phyloP scores from a whole-genome alignment of 2,329 filamentous ascomycete genomes.

The Neopestalotiopsis sp. region DNA sequence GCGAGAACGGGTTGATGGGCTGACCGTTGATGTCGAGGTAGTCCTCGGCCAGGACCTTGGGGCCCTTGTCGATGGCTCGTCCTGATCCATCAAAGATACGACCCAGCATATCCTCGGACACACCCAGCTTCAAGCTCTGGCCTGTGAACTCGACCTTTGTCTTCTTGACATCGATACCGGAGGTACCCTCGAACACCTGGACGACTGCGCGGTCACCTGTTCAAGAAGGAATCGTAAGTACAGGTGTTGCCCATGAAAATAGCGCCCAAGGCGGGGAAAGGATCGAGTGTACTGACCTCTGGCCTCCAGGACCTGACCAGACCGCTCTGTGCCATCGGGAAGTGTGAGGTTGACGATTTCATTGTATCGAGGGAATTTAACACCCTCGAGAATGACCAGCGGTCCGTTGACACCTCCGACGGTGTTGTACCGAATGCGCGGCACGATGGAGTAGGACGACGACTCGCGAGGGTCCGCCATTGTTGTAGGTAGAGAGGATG shows the following conservation, averaged over 20 bases:
- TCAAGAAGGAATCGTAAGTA: constrained; percentile 30
- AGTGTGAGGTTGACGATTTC: constrained; percentile 97
- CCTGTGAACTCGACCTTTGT: constrained; percentile 98
- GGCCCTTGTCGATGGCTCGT: constrained; percentile 97
- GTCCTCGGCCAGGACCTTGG: constrained; percentile 96
- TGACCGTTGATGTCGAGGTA: constrained; percentile 99
- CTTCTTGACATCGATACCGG: constrained; percentile 99
- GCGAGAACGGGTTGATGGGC: constrained; percentile 97
- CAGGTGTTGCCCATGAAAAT: neutral
- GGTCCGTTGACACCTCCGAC: constrained; percentile 98
- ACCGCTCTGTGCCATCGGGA: constrained; percentile 91
- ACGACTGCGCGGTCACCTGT: constrained; percentile 91
- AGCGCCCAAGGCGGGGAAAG: neutral
- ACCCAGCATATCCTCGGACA: constrained; percentile 99
- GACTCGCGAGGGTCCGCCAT: constrained; percentile 65
- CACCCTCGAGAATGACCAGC: constrained; percentile 96
- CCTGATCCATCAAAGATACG: constrained; percentile 99
- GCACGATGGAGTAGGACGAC: constrained; percentile 64
- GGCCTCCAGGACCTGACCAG: constrained; percentile 95
- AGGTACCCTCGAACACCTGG: constrained; percentile 97
- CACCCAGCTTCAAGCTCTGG: constrained; percentile 96
- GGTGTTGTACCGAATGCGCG: constrained; percentile 90
- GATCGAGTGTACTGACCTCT: constrained; percentile 68
- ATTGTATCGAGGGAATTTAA: constrained; percentile 97
- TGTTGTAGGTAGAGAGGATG: constrained; percentile 29